These are phyloP conservation scores for Pichia sp. DNA, from an alignment of 1,139 yeast genomes.

Conservation along the genomic window DNA sequence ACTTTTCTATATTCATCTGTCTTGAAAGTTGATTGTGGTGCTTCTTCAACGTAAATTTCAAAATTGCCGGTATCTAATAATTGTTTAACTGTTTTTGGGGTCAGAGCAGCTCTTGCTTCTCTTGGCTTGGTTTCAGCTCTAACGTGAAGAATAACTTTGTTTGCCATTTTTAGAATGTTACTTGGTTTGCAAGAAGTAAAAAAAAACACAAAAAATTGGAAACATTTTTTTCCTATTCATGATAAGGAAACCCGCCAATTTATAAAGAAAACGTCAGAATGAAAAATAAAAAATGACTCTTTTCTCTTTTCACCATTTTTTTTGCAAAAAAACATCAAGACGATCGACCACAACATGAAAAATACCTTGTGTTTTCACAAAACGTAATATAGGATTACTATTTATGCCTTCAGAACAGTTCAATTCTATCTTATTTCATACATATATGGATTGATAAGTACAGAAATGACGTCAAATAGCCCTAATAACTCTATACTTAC, in stretches of 20 bases:
- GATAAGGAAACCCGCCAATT: too few relatives aligned
- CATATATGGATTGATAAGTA: neutral
- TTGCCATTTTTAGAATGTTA: constrained; percentile 14
- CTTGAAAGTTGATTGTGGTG: constrained; percentile 74
- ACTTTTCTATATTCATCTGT: constrained; percentile 66
- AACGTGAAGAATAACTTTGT: constrained; percentile 56
- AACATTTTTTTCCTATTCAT: too few relatives aligned
- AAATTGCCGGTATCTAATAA: constrained; percentile 77
- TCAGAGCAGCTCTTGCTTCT: constrained; percentile 95
- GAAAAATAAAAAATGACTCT: neutral
- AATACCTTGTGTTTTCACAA: too few relatives aligned
- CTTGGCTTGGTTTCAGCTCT: constrained; percentile 97
- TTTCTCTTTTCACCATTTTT: too few relatives aligned
- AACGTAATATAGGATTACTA: too few relatives aligned
- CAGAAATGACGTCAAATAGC: constrained; percentile 27
- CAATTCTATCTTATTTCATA: neutral
- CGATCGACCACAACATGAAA: too few relatives aligned
- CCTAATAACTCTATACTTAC: constrained; percentile 54
- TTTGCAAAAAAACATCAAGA: neutral
- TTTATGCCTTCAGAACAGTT: neutral
- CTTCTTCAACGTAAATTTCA: constrained; percentile 78
- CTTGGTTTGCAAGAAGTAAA: neutral
- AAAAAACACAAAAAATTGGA: too few relatives aligned
- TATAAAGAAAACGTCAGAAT: too few relatives aligned
- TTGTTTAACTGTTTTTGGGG: constrained; percentile 84